A percentile compares a stretch with the other conserved stretches of the same genome.
Conservation (phyloP, 1,284 basidiomycete species). For the Trichosporon ovoides region DNA sequence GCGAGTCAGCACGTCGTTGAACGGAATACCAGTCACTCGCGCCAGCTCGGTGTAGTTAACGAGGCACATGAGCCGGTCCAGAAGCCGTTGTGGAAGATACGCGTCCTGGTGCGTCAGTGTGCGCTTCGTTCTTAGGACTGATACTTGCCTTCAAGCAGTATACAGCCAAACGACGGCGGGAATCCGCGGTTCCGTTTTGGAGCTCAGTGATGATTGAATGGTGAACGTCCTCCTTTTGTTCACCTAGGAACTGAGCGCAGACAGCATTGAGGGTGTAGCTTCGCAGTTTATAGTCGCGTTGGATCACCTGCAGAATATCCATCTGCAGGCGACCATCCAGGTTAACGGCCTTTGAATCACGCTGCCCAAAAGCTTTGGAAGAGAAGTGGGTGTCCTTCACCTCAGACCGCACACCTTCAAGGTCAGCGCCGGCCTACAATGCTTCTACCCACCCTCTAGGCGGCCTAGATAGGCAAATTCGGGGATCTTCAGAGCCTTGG, state of each 20-base stretch:
- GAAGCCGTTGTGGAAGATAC: slow-evolving; percentile 83
- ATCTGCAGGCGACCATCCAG: slow-evolving; percentile 87
- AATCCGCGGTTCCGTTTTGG: slow-evolving; percentile 89
- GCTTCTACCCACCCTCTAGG: slow-evolving; percentile 58
- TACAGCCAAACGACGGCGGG: slow-evolving; percentile 79
- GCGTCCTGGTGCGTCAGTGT: slow-evolving; percentile 63
- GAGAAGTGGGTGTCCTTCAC: slow-evolving; percentile 90
- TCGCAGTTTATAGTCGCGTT: slow-evolving; percentile 88
- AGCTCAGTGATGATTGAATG: slow-evolving; percentile 94
- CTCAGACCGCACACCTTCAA: slow-evolving; percentile 64
- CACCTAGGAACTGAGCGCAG: slow-evolving; percentile 89
- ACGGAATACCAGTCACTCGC: slow-evolving; percentile 93
- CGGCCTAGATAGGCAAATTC: slow-evolving; percentile 75
- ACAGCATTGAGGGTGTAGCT: slow-evolving; percentile 94
- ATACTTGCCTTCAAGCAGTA: slow-evolving; percentile 82
- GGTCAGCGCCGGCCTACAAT: background rate
- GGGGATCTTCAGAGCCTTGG: slow-evolving; percentile 65
- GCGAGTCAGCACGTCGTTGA: slow-evolving; percentile 83
- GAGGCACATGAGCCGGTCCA: slow-evolving; percentile 97
- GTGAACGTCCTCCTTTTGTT: slow-evolving; percentile 96
- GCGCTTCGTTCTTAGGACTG: no score
- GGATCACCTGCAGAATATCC: slow-evolving; percentile 92
- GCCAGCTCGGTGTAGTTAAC: slow-evolving; percentile 96
- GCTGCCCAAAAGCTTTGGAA: slow-evolving; percentile 89
- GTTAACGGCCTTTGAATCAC: slow-evolving; percentile 85